A percentile compares a stretch with the other conserved stretches of the same genome.
Evolutionary conservation across 2,329 filamentous ascomycete genomes (phyloP).

Genomic region (Beauveria scarabaeidicola): DNA sequence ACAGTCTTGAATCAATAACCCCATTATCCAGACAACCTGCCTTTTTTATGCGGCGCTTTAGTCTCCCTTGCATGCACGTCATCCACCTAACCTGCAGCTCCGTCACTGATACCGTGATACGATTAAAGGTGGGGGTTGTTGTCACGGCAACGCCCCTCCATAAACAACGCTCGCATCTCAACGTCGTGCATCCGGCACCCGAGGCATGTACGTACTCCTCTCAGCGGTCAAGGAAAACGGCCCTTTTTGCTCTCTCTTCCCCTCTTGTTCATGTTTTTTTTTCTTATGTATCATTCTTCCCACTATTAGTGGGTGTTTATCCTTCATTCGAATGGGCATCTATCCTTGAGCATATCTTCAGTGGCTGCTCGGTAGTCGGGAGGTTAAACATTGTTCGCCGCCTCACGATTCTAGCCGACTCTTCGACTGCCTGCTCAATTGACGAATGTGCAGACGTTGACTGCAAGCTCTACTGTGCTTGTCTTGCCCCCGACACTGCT

Average conservation of each 20-base stretch:
- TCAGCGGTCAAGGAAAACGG: background rate
- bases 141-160: constrained; percentile 16
- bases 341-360: background rate
- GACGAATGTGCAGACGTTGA: background rate
- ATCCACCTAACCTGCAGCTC: background rate
- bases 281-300: constrained; percentile 5
- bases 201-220: background rate
- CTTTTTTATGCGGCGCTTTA: background rate
- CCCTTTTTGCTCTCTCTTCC: background rate
- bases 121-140: constrained; percentile 11
- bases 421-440: background rate
- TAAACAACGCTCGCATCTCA: constrained; percentile 13
- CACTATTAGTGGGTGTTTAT: background rate
- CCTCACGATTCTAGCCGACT: background rate
- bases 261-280: background rate
- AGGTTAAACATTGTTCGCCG: background rate
- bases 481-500: background rate
- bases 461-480: background rate
- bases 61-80: background rate
- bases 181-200: background rate
- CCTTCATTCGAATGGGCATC: background rate
- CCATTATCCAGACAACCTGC: background rate
- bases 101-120: background rate
- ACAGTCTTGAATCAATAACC: background rate
- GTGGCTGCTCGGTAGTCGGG: background rate